Percentiles rank a stretch among this genome's conserved stretches.
Conservation (phyloP, 768 basidiomycete species). For the Amanita thiersii region DNA sequence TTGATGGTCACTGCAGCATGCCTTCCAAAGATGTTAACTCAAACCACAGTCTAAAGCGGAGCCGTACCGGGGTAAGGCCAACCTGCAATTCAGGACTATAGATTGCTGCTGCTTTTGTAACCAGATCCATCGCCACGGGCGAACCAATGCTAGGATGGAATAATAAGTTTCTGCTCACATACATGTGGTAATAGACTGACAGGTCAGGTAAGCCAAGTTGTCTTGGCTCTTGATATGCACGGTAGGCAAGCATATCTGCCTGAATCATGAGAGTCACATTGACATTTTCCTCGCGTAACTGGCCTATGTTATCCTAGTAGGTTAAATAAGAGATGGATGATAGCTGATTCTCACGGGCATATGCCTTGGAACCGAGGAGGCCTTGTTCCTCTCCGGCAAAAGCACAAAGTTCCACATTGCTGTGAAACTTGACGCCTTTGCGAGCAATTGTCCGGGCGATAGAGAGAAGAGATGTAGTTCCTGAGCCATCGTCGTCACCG, state of each 20-base stretch:
- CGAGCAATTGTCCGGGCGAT: conserved; percentile 71
- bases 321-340: neutral
- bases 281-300: conserved; percentile 47
- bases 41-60: too few species aligned
- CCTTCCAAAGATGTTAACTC: conserved; percentile 25
- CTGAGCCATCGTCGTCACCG: conserved; percentile 46
- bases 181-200: conserved; percentile 30
- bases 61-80: conserved; percentile 52
- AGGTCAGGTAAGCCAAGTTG: conserved; percentile 75
- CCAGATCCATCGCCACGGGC: conserved; percentile 65
- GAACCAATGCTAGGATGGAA: conserved; percentile 57
- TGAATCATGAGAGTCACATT: conserved; percentile 82
- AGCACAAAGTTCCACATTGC: conserved; percentile 71
- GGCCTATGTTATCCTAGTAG: conserved; percentile 27
- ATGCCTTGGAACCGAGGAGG: conserved; percentile 66
- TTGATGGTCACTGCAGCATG: conserved; percentile 92
- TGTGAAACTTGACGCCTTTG: conserved; percentile 60
- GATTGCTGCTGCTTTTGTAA: conserved; percentile 65
- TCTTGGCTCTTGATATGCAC: conserved; percentile 63
- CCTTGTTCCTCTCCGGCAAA: conserved; percentile 96
- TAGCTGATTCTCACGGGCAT: conserved; percentile 52
- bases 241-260: conserved; percentile 90
- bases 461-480: conserved; percentile 63
- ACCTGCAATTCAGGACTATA: conserved; percentile 77
- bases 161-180: conserved; percentile 1